A percentile compares a stretch with the other conserved stretches of the same genome.
phyloP scores from a whole-genome alignment of 2,329 filamentous ascomycete genomes.

The Diaporthe ilicicola region DNA sequence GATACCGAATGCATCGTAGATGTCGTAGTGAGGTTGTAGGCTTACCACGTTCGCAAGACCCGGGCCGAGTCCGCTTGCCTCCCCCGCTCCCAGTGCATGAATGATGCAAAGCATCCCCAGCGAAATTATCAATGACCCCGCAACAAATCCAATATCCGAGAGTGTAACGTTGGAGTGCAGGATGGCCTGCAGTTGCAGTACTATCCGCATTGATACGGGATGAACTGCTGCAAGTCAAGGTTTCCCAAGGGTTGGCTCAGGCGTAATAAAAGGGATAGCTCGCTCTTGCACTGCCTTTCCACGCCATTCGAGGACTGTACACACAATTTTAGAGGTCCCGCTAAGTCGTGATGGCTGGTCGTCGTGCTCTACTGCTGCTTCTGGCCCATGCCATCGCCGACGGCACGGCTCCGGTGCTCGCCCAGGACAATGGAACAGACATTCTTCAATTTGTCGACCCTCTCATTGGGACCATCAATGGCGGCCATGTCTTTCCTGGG shows the following conservation, averaged over 20 bases:
- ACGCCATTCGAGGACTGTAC: background rate
- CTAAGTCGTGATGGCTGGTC: background rate
- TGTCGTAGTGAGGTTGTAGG: background rate
- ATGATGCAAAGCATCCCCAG: background rate
- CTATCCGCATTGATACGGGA: background rate
- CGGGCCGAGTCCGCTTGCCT: background rate
- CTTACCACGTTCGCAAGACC: background rate
- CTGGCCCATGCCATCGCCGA: background rate
- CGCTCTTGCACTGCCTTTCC: background rate
- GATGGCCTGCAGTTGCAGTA: background rate
- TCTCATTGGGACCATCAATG: constrained; percentile 41
- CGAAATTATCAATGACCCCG: constrained; percentile 6
- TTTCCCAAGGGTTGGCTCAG: background rate
- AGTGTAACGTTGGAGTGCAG: constrained; percentile 22
- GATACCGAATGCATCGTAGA: background rate
- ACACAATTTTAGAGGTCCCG: background rate
- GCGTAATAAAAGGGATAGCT: background rate
- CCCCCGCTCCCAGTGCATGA: background rate
- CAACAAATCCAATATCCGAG: constrained; percentile 17
- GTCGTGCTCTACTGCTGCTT: background rate
- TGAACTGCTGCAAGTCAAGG: background rate
- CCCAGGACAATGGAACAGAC: constrained; percentile 9
- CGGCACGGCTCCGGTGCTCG: background rate
- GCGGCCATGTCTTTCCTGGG: constrained; percentile 42
- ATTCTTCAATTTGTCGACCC: constrained; percentile 36